A percentile compares a stretch with the other conserved stretches of the same genome.
These are phyloP conservation scores for Micractinium conductrix DNA, from an alignment of 139 green algal genomes.

Conservation along the genomic window DNA sequence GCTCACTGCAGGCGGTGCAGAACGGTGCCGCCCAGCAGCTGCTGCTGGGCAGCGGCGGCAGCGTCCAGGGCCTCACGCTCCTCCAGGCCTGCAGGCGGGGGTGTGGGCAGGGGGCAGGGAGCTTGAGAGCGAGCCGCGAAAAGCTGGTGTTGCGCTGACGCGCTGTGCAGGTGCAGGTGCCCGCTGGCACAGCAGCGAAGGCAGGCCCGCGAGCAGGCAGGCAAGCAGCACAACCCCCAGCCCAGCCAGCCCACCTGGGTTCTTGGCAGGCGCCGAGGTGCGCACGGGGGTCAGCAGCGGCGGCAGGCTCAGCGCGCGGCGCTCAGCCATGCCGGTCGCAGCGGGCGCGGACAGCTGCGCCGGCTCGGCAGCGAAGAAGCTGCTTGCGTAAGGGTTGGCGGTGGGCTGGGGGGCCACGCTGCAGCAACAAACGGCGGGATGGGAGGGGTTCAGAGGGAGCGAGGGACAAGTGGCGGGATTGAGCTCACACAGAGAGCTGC, in stretches of 20 bases:
- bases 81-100: background rate
- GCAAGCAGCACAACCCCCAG: background rate
- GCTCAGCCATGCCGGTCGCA: background rate
- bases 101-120: background rate
- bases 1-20: slow-evolving; percentile 28
- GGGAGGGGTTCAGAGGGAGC: too few species aligned
- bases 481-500: too few species aligned
- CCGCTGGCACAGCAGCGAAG: background rate
- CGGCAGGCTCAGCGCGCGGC: background rate
- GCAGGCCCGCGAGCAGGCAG: background rate
- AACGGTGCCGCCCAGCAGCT: slow-evolving; percentile 23
- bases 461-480: too few species aligned
- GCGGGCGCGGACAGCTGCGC: background rate
- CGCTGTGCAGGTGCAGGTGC: too few species aligned
- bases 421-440: background rate
- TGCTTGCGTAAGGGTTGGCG: slow-evolving; percentile 36
- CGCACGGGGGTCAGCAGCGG: slow-evolving; percentile 5
- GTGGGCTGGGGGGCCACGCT: slow-evolving; percentile 5
- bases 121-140: background rate
- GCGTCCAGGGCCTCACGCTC: background rate
- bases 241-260: background rate
- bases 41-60: background rate
- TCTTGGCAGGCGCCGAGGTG: background rate
- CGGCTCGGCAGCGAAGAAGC: slow-evolving; percentile 25
- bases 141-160: too few species aligned